Evolutionary conservation across 768 basidiomycete species (phyloP).

Genomic region (Lactarius vividus): DNA sequence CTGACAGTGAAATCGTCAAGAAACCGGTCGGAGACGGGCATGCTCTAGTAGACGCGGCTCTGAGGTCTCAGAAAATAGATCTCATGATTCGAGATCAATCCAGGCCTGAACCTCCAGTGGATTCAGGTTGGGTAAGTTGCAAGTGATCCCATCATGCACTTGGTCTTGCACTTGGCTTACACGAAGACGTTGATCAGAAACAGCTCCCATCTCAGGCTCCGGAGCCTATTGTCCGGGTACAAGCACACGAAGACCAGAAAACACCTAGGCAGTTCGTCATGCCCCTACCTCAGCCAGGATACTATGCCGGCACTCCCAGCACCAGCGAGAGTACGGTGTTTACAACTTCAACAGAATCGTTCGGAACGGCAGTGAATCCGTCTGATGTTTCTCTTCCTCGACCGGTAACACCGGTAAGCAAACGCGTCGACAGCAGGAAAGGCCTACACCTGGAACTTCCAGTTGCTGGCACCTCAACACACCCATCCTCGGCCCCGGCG

Average conservation of each 20-base stretch:
- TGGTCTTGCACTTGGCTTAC: neutral
- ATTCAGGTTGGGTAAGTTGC: neutral
- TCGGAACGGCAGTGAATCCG: neutral
- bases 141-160: too few species aligned
- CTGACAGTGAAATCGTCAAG: neutral
- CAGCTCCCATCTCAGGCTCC: neutral
- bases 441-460: neutral
- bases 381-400: neutral
- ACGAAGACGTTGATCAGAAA: neutral
- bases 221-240: neutral
- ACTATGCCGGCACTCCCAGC: neutral
- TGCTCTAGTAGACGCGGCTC: neutral
- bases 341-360: neutral
- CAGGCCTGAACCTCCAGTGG: neutral
- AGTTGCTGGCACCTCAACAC: neutral
- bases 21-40: neutral
- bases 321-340: neutral
- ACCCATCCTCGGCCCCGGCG: neutral
- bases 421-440: neutral
- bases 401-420: too few species aligned
- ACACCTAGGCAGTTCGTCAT: neutral
- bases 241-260: neutral
- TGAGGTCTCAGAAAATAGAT: neutral
- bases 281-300: neutral
- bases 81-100: slow-evolving; percentile 1